phyloP scores from a whole-genome alignment of 73 alveolate species.

The Tetrahymena borealis region DNA sequence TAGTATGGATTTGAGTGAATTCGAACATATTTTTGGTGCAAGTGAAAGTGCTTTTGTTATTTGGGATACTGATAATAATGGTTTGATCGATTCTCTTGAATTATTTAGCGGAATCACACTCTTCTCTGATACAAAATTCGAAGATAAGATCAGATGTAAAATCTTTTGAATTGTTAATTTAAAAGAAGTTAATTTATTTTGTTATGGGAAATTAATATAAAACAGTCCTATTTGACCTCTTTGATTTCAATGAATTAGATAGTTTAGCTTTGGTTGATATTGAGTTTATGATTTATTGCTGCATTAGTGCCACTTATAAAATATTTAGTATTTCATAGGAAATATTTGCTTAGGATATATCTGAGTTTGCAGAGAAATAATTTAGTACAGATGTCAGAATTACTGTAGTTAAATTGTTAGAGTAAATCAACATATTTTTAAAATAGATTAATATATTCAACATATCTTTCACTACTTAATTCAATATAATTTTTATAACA shows the following conservation, averaged over 20 bases:
- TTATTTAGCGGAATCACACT: slow-evolving; percentile 80
- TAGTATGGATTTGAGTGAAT: slow-evolving; percentile 81
- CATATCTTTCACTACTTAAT: background rate
- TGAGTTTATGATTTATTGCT: slow-evolving; percentile 83
- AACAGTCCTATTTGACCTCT: slow-evolving; percentile 77
- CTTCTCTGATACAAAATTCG: slow-evolving; percentile 56
- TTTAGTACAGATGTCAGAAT: slow-evolving; percentile 21
- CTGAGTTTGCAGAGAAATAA: slow-evolving; percentile 33
- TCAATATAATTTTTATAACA: background rate
- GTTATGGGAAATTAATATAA: no score
- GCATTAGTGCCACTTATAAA: slow-evolving; percentile 84
- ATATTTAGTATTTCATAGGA: slow-evolving; percentile 68
- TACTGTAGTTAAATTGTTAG: slow-evolving; percentile 36
- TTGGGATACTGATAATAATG: slow-evolving; percentile 94
- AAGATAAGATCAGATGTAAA: slow-evolving; percentile 28
- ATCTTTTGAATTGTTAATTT: background rate
- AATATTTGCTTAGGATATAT: slow-evolving; percentile 49
- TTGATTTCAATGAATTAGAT: slow-evolving; percentile 91
- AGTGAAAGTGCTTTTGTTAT: slow-evolving; percentile 82
- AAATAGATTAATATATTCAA: background rate
- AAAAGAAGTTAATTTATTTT: background rate
- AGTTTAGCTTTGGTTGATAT: slow-evolving; percentile 80
- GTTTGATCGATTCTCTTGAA: slow-evolving; percentile 84
- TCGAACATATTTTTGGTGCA: slow-evolving; percentile 84
- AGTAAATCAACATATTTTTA: background rate